Percentiles rank a stretch among this genome's conserved stretches.
Conservation (phyloP, 148 eudicot genomes). For the Pharnaceum exiguum region DNA sequence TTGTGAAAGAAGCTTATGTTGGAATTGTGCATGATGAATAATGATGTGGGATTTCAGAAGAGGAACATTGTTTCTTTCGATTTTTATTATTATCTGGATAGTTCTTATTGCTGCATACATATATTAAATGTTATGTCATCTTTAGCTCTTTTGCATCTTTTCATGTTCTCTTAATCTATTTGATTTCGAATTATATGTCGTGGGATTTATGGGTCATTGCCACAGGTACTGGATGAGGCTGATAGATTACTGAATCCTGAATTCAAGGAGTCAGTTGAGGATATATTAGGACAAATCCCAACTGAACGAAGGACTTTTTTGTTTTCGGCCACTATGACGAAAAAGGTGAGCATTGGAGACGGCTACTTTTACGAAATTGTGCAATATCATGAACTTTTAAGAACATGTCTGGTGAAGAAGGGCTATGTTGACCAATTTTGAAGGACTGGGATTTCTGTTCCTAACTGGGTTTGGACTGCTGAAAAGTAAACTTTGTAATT, state of each 20-base stretch:
- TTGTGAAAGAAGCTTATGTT: too few relatives aligned
- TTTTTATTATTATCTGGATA: too few relatives aligned
- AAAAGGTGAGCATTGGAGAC: conserved; percentile 42
- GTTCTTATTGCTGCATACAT: too few relatives aligned
- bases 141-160: neutral
- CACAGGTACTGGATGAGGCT: conserved; percentile 91
- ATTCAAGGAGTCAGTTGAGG: conserved; percentile 79
- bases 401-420: too few relatives aligned
- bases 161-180: neutral
- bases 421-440: too few relatives aligned
- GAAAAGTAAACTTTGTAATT: too few relatives aligned
- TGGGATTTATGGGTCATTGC: neutral
- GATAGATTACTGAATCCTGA: conserved; percentile 86
- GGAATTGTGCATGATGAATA: too few relatives aligned
- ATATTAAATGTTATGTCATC: neutral
- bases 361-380: neutral
- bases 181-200: neutral
- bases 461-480: too few relatives aligned
- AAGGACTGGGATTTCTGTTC: too few relatives aligned
- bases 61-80: too few relatives aligned
- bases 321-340: conserved; percentile 93
- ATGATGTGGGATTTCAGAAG: too few relatives aligned
- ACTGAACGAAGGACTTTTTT: conserved; percentile 68
- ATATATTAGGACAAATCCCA: conserved; percentile 66
- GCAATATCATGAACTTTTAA: neutral